Base-by-base conservation (phyloP, 306 rosid species). In the Hippophae tibetana region DNA sequence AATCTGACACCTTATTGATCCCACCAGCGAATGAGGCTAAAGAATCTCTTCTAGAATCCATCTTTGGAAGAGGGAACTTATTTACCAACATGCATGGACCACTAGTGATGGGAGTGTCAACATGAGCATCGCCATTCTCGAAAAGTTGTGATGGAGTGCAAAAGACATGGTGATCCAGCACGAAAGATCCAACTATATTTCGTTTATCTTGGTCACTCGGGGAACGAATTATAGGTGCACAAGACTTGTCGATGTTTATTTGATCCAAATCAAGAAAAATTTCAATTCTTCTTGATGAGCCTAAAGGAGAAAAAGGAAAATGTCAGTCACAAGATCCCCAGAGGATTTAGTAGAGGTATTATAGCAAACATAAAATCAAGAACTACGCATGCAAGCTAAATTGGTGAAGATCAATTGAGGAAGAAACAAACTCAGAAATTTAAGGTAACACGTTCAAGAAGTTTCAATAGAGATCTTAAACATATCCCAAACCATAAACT, bases 211-310 rank as follows among this genome's bases (percentile, higher is more conserved):
- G 63, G 69, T 75, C 82, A 66, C 74, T 76, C 55, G 75, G 63
- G 60, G 73, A 71, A 65, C 72, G 89, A 51, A 53, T 80, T 62
- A 65, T 63, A 41, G 84, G 65, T 58, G 79, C 68, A 64, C 52
- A 70, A 13, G 67, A 13, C 73, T 69, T 70, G 66, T 79, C 84
- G 38, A 43, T 40, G 69, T 64, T 65, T 42, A 82, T 70, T 58
- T 84, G 97, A 68, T 86, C 93, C 31, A 89, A 71, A 71, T 89
- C 95, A 42, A 84, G 68, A 42, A 82, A 68, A 82, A 78, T 83
- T 63, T 86, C 97, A 63, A 70, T 84, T 78, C 97, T 86, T 76
- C 97, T 86, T 67, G 95, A 89, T 40, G 97, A 86, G 66, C 95
- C 93, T 89, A 70, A 68, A 52, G 66, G 38, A 31, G 38, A 31